Conservation (phyloP, 1,139 yeast genomes). For the Nakaseomyces glabratus region DNA sequence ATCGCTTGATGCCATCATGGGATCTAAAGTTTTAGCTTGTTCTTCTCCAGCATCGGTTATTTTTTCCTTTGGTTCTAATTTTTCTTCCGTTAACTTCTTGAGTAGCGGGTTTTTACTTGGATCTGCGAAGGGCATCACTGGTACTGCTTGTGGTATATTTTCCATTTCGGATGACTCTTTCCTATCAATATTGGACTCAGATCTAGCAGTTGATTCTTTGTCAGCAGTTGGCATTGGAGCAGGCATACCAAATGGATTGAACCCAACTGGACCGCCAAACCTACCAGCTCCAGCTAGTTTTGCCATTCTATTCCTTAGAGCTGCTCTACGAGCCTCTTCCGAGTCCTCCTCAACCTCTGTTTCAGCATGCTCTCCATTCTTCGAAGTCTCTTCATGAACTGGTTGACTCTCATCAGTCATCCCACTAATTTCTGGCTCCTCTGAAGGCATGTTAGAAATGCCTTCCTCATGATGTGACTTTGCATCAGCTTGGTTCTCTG, state of each 20-base stretch:
- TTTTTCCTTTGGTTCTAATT: slow-evolving; percentile 8
- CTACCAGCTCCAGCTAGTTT: slow-evolving; percentile 86
- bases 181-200: not conserved
- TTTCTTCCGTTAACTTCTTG: slow-evolving; percentile 15
- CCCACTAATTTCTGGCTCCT: too few relatives aligned
- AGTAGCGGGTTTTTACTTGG: slow-evolving; percentile 23
- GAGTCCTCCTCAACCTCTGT: slow-evolving; percentile 50
- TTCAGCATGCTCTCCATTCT: slow-evolving; percentile 30
- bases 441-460: too few relatives aligned
- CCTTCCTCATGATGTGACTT: slow-evolving; percentile 12
- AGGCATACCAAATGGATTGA: slow-evolving; percentile 45
- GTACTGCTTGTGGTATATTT: slow-evolving; percentile 36
- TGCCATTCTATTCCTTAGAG: slow-evolving; percentile 90
- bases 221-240: slow-evolving; percentile 31
- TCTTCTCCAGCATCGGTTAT: not conserved
- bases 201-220: not conserved
- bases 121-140: slow-evolving; percentile 44
- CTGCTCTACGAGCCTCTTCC: slow-evolving; percentile 73
- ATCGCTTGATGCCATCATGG: not conserved
- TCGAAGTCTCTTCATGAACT: slow-evolving; percentile 19
- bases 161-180: slow-evolving; percentile 20
- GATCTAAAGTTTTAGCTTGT: not conserved
- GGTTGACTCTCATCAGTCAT: slow-evolving; percentile 17
- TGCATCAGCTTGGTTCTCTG: slow-evolving; percentile 15
- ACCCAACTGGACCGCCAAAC: slow-evolving; percentile 73